Evolutionary conservation across 208 protist genomes (phyloP), one percentile per base, ranked within the genome.

Genomic region (Leishmania mexicana): DNA sequence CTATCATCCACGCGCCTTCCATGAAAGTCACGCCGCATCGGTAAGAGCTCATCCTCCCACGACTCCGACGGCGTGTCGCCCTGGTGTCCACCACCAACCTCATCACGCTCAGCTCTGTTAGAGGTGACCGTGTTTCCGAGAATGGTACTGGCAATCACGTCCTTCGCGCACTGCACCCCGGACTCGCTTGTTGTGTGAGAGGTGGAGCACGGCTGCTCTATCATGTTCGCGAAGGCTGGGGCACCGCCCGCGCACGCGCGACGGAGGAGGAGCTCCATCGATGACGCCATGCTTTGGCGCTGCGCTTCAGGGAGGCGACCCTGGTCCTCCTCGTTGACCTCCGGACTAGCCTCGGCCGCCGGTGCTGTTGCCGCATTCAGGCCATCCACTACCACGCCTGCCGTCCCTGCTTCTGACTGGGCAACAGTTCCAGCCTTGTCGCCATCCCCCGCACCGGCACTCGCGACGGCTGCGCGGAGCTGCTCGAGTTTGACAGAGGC

Each of bases 1-100:
- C 76, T 51, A 6, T 87, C 83, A 42, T 86, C 78, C 28, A 83
- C 62, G 3, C 38, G 28, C 54, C 62, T 81, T 19, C 19, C 28
- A 3, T 47, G 62, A 11, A 80, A 45, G 64, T 72, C 60, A 42
- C 35, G 45, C 7, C 24, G 76, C 35, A 72, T 53, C 35, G 58
- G 38, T 24, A 70, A 64, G 28, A 79, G 42, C 31, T 5, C 75
- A 28, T 65, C 75, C 24, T 79, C 75, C 58, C n/a, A 19, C 38
- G 28, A 24, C 53, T 21, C n/a, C 49, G 58, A 49, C 11, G 75
- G 60, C 42, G 15, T 31, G 51, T 42, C n/a, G n/a, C 73, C 31
- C 13, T 76, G 31, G 17, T 76, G 73, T 19, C 28, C 35, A 62
- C 40, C 28, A 19, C 51, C 35, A 17, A 19, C 35, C n/a, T 35